Conservation (phyloP, 345 rosid species). For the Eucalyptus sideroxylon region DNA sequence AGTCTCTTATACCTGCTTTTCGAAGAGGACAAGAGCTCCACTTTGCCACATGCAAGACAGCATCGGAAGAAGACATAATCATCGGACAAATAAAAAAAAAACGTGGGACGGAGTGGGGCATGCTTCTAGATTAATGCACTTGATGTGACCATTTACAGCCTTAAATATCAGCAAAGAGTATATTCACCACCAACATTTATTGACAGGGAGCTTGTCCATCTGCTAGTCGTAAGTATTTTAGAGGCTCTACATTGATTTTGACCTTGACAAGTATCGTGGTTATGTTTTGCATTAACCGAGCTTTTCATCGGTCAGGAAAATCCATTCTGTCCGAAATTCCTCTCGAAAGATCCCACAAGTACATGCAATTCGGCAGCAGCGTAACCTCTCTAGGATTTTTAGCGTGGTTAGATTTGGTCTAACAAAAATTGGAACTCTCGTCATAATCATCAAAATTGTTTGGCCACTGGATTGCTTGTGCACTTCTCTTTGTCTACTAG, state of each 20-base stretch:
- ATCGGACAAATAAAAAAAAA: background rate
- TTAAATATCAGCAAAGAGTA: background rate
- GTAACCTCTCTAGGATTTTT: background rate
- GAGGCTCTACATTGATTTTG: background rate
- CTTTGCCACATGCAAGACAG: background rate
- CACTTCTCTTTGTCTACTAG: background rate
- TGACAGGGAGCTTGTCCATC: background rate
- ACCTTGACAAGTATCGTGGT: fast-evolving
- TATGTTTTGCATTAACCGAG: background rate
- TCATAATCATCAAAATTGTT: background rate
- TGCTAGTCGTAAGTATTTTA: background rate
- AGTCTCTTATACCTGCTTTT: background rate
- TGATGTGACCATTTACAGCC: background rate
- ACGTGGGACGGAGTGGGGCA: background rate
- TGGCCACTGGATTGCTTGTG: background rate
- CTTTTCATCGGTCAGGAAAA: background rate
- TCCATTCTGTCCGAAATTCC: background rate
- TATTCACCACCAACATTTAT: background rate
- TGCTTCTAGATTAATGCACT: background rate
- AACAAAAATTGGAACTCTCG: background rate
- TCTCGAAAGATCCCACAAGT: background rate
- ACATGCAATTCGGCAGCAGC: background rate
- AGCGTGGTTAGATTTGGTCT: background rate
- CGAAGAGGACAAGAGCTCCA: background rate
- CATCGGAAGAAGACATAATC: background rate